phyloP scores from a whole-genome alignment of 1,284 basidiomycete genomes.

The Marasmius sp. region DNA sequence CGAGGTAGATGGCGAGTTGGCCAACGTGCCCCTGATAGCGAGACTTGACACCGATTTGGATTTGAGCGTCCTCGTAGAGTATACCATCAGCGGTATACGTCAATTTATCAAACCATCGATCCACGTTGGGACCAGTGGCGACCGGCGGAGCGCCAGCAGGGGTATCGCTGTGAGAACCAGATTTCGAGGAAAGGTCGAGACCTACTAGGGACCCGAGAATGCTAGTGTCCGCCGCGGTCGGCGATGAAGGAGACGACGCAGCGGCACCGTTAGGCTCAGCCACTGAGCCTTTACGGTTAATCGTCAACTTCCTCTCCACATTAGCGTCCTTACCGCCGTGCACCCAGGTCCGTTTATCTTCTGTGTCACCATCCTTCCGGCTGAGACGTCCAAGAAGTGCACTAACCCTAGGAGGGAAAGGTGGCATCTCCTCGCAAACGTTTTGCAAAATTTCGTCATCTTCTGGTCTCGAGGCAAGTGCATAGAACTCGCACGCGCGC shows the following conservation, averaged over 20 bases:
- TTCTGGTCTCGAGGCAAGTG: constrained; percentile 78
- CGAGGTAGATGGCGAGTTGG: constrained; percentile 91
- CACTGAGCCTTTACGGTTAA: constrained; percentile 36
- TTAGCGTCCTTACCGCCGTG: constrained; percentile 94
- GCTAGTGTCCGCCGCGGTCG: constrained; percentile 40
- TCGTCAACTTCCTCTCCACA: constrained; percentile 63
- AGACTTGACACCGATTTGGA: constrained; percentile 96
- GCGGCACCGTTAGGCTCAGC: constrained; percentile 31
- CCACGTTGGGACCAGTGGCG: constrained; percentile 69
- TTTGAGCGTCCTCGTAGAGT: constrained; percentile 92
- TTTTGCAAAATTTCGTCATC: constrained; percentile 92
- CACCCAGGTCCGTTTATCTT: constrained; percentile 94
- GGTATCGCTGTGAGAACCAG: constrained; percentile 18
- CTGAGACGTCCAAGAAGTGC: constrained; percentile 85
- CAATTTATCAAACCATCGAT: constrained; percentile 89
- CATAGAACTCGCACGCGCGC: constrained; percentile 95
- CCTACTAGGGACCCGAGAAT: constrained; percentile 81
- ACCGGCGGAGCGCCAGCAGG: constrained; percentile 46
- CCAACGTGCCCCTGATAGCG: constrained; percentile 93
- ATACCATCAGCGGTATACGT: constrained; percentile 84
- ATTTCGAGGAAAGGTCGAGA: constrained; percentile 65
- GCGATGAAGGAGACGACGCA: constrained; percentile 20
- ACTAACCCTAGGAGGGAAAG: constrained; percentile 94
- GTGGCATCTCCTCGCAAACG: constrained; percentile 98
- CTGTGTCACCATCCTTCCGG: constrained; percentile 85